Conservation (phyloP, 495 filamentous ascomycete genomes). For the Penicillium parvum region DNA sequence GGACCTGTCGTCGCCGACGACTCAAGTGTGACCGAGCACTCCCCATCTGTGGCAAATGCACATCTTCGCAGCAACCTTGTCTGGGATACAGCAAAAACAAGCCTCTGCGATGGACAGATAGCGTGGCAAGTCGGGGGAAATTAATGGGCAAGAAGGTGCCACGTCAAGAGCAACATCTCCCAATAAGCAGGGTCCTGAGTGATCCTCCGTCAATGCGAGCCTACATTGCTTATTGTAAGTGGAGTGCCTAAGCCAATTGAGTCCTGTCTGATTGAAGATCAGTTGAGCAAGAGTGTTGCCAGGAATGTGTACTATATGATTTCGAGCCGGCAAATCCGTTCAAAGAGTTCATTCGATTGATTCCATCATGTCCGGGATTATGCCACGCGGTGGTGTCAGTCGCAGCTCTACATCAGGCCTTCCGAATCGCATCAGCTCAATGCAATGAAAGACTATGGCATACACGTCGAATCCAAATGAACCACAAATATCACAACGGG, state of each 20-base stretch:
- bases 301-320: slow-evolving; percentile 13
- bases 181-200: slow-evolving; percentile 6
- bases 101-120: slow-evolving; percentile 19
- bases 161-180: neutral
- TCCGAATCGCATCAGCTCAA: neutral
- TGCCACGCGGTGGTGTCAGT: slow-evolving; percentile 15
- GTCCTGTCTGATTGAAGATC: neutral
- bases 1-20: slow-evolving; percentile 21
- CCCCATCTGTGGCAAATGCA: slow-evolving; percentile 14
- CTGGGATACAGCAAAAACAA: slow-evolving; percentile 12
- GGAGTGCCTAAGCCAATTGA: neutral
- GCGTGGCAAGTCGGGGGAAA: slow-evolving; percentile 19
- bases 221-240: slow-evolving; percentile 19
- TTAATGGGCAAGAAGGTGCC: slow-evolving; percentile 16
- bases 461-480: neutral
- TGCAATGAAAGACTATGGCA: neutral
- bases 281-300: slow-evolving; percentile 18
- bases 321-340: slow-evolving; percentile 10
- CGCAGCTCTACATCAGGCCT: slow-evolving; percentile 16
- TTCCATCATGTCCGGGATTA: slow-evolving; percentile 14
- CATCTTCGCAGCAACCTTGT: slow-evolving; percentile 1
- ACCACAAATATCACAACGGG: neutral
- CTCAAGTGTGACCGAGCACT: slow-evolving; percentile 19
- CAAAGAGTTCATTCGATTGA: slow-evolving; percentile 19
- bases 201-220: slow-evolving; percentile 8